Evolutionary conservation across 441 rosid species (phyloP), one percentile per base, ranked within the genome.

Genomic region (Adansonia madagascariensis): DNA sequence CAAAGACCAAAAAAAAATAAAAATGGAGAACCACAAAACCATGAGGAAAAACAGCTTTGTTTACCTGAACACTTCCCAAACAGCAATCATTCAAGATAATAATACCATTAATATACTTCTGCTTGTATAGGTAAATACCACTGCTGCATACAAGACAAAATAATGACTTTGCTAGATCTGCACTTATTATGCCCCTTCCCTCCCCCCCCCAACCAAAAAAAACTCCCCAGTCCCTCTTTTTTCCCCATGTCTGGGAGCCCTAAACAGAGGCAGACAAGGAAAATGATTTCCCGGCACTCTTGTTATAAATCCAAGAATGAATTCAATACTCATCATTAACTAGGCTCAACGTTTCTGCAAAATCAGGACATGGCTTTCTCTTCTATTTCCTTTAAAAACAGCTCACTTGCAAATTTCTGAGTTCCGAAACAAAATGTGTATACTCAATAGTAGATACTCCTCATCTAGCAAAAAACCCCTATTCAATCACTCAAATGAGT

Each of bases 51-150:
- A 31, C 15, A 71, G 41, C 18, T 67, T 46, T 20, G 12, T 47
- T 68, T 20, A 68, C 24, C 9, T 24, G 43, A 15, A 31, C 27
- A 71, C 62, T 52, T 71, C 47, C 57, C 39, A 56, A 72, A 10
- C 53, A 56, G n/a, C 49, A 56, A 41, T 43, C 11, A 27, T 57
- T 56, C 59, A 52, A 69, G 57, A 24, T 49, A 24, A 69, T 24
- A 22, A 18, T 8, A 73, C 65, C 60, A 39, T 14, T 7, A 39
- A 56, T 3, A 67, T 31, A 70, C 62, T 4, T 63, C 50, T 46
- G 49, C 49, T 59, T 22, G 11, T 44, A 24, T 12, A 68, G 60
- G 27, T 20, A 59, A 31, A 43, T 67, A 24, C 31, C 67, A 41
- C 52, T 24, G 56, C 2, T 6, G 18, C 1, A 56, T 17, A 35